Base-by-base conservation (phyloP, 768 basidiomycete species). In the Xerocomus potaroensis region DNA sequence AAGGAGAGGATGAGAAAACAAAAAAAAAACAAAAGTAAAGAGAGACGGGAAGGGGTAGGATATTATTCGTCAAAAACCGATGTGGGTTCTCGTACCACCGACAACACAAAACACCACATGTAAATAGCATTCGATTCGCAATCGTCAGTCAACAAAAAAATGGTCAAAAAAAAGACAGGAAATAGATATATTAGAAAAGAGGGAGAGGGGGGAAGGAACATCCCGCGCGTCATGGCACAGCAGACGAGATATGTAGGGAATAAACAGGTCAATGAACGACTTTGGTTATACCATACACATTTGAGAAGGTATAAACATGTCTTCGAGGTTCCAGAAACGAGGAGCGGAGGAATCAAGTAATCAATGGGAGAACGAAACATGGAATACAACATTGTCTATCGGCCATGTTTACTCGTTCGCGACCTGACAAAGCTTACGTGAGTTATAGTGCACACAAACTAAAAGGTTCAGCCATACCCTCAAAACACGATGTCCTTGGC, bases 401-500 rank as follows among this genome's bases (percentile, higher is more conserved):
- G 14, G 3, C 18, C 27, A 19, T 19, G 37, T n/a, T 29, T 30
- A 41, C 12, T 41, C 40, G 26, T 41, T 41, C 16, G 40, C 40
- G 14, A 21, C 10, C 11, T 41, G 43, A 26, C 10, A 26, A 23
- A 3, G 23, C 21, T 19, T 36, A 21, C 22, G 19, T 14, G 12
- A 4, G 7, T 5, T 14, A 15, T 5, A 7, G 9, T 23, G 23
- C 21, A 6, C 4, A n/a, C 37, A n/a, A 37, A 5, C 15, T 15
- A 24, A 24, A 24, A 5, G n/a, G 26, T 6, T 5, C 22, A 65
- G n/a, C n/a, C 63, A 23, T 39, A 58, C 63, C 52, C 63, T 67
- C 35, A 65, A 45, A 6, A 65, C 22, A 30, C 65, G 63, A 26
- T 46, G 49, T 9, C 58, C 51, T 4, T 67, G 63, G 5, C 54